These are phyloP conservation scores for Penicillium polonicum DNA, from an alignment of 2,329 filamentous ascomycete species.

Conservation along the genomic window DNA sequence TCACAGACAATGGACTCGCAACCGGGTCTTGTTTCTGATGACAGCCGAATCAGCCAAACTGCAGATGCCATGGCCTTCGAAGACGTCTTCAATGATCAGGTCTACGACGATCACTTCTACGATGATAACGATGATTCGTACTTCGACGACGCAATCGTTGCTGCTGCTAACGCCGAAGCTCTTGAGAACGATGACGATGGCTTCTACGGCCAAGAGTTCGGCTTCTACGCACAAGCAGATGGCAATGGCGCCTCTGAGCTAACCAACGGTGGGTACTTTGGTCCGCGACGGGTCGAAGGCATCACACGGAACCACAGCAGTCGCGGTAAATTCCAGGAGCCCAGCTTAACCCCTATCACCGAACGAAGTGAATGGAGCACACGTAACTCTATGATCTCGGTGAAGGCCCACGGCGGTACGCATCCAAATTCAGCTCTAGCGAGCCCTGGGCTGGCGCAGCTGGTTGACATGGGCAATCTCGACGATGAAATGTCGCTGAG, in stretches of 20 bases:
- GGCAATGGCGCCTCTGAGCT: constrained; percentile 57
- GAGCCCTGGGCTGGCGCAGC: constrained; percentile 73
- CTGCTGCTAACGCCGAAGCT: constrained; percentile 90
- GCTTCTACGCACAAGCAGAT: constrained; percentile 72
- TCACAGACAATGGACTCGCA: constrained; percentile 41
- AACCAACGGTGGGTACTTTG: constrained; percentile 85
- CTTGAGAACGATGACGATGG: constrained; percentile 89
- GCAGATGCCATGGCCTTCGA: constrained; percentile 41
- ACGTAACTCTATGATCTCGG: constrained; percentile 81
- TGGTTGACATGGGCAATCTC: constrained; percentile 61
- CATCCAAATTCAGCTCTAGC: constrained; percentile 55
- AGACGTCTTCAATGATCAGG: constrained; percentile 48
- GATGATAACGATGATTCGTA: constrained; percentile 65
- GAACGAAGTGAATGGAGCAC: constrained; percentile 96
- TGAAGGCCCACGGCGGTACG: constrained; percentile 54
- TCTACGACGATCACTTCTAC: constrained; percentile 52
- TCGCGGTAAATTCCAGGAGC: constrained; percentile 72
- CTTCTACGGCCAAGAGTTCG: constrained; percentile 95
- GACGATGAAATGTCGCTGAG: constrained; percentile 73
- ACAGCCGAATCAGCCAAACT: constrained; percentile 50
- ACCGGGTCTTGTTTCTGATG: constrained; percentile 50
- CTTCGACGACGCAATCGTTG: constrained; percentile 88
- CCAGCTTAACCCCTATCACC: constrained; percentile 92
- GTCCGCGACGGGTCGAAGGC: constrained; percentile 65
- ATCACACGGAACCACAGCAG: constrained; percentile 68